phyloP scores from a whole-genome alignment of 306 rosid species.

The Prunus dulcis region DNA sequence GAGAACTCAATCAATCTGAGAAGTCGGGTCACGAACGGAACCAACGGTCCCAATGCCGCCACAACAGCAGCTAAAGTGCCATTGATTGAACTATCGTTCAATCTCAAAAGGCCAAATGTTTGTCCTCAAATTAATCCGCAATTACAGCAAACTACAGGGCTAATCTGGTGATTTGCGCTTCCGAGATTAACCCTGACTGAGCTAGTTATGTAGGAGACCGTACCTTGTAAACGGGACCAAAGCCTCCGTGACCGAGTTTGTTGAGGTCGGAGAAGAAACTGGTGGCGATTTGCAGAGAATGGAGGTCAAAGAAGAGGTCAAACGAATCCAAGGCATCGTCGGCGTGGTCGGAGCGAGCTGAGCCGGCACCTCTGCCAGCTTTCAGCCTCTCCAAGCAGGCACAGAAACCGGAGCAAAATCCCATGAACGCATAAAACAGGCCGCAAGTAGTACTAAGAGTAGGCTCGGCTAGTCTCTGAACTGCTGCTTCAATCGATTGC shows the following conservation, averaged over 20 bases:
- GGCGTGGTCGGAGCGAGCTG: constrained; percentile 19
- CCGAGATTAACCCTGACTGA: not conserved
- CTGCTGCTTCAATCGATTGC: too few species aligned
- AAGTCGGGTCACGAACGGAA: not conserved
- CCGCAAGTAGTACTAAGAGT: not conserved
- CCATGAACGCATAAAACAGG: constrained; percentile 38
- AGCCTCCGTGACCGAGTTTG: constrained; percentile 91
- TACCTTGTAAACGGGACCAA: constrained; percentile 91
- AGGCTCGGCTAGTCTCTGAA: too few species aligned
- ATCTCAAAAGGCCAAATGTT: not conserved
- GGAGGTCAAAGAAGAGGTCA: constrained; percentile 55
- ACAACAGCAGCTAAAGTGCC: not conserved
- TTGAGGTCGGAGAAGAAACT: constrained; percentile 65
- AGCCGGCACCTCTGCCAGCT: constrained; percentile 7
- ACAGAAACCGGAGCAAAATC: constrained; percentile 31
- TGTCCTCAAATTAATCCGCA: not conserved
- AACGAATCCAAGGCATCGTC: constrained; percentile 27
- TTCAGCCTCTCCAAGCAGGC: constrained; percentile 32
- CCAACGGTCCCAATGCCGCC: not conserved
- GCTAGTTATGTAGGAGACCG: not conserved
- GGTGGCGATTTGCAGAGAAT: constrained; percentile 67
- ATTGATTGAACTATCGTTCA: too few species aligned
- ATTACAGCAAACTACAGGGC: not conserved
- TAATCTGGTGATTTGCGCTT: not conserved
- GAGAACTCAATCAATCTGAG: not conserved